Evolutionary conservation across 2,329 filamentous ascomycete genomes (phyloP), one percentile per base, ranked within the genome.

Genomic region (Penicillium paneum): DNA sequence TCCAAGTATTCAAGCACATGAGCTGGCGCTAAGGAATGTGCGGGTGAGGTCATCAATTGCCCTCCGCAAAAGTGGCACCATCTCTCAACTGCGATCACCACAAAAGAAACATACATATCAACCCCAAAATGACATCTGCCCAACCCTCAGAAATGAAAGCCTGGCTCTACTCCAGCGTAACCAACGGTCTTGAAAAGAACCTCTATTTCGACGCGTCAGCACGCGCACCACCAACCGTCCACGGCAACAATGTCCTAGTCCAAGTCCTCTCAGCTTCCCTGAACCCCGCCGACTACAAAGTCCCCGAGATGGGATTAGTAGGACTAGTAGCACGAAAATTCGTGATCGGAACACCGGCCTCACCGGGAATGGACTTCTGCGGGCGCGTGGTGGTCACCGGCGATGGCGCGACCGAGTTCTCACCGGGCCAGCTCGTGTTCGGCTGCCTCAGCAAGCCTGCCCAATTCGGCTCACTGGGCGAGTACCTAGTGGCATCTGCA

Each of bases 211-310:
- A 75, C 59, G 62, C 73, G 2, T 62, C 69, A 10, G 73, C 77
- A 8, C 67, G 77, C 6, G 63, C 76, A 5, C 77, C 80, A 60
- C 55, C 58, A 67, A 15, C 68, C 70, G 28, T 72, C 60, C 55
- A 64, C 63, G 15, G 71, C 69, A 64, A 76, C 32, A 74, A 82
- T 58, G 64, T 84, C 46, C 75, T 86, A 7, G 72, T 86, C 47
- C 70, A 80, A 58, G 79, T 86, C 15, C 67, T 79, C 51, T 71
- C 75, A 48, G 76, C 76, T 34, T 71, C 78, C 13, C 65, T 86
- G 57, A 87, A 87, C 63, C 83, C 83, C 0, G 79, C 80, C 39
- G 85, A 88, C 74, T 81, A 84, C 76, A 87, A 87, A 66, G 52
- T 81, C 0, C 72, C 80, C 3, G 84, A 87, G 64, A 67, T 77